Base-by-base conservation (phyloP, 176 grass and related monocot species). In the Rhynchospora tenuis region DNA sequence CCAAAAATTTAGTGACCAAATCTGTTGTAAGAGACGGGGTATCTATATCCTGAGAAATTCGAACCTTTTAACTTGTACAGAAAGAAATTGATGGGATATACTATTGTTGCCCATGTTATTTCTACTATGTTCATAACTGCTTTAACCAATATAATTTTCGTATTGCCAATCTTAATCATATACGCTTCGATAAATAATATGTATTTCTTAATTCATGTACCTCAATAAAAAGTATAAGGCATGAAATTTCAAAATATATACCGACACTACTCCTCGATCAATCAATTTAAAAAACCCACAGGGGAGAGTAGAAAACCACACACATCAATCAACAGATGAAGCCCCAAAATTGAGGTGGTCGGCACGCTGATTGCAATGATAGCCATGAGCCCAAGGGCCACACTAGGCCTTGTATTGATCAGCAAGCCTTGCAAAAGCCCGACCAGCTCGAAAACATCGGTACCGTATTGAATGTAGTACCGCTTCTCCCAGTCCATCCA, bases 401-500 rank as follows among this genome's bases (percentile, higher is more conserved):
- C 69, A 55, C 87, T 85, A 64, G 95, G 95, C 46, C 90, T 78
- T 27, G 81, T 62, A 75, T 79, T 83, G 57, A 94, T 44, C 83
- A 97, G 68, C 7, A 92, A 0, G 38, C 56, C 78, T 84, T 87
- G 89, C 65, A 98, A 68, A 46, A 91, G 7, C 12, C 65, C 90
- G 47, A 75, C 45, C 57, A 88, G 62, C 19, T 67, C 74, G 63
- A 63, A 88, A 66, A 92, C 94, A 67, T 86, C 90, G 0, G 83
- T 82, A 19, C 82, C 59, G 83, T 88, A 92, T 74, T 71, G 84
- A 85, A 55, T 83, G 65, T 91, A 59, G 65, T 90, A 87, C 60
- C 89, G 87, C 84, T 86, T 90, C 78, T 97, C 91, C 91, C 90
- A 86, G 46, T 84, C 88, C 80, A 82, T 87, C 93, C 93, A 93